These are phyloP conservation scores for Krasilnikovozyma curviuscula DNA, from an alignment of 768 basidiomycete species.

Conservation along the genomic window DNA sequence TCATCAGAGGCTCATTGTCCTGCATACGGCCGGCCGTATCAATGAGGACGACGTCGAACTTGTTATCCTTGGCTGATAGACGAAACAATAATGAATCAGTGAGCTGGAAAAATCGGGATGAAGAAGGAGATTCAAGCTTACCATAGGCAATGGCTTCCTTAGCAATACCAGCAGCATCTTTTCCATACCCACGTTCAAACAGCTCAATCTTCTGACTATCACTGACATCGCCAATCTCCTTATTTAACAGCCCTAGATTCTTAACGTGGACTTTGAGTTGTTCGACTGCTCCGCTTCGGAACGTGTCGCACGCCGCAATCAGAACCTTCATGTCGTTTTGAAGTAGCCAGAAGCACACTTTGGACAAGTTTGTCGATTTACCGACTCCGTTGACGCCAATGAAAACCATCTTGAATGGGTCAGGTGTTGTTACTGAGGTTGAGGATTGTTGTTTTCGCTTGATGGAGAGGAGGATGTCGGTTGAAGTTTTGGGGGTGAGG, in stretches of 20 bases:
- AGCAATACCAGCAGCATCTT: conserved; percentile 96
- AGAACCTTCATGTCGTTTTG: conserved; percentile 84
- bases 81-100: conserved; percentile 1
- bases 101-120: not conserved
- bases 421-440: conserved; percentile 32
- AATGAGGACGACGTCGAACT: conserved; percentile 90
- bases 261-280: conserved; percentile 90
- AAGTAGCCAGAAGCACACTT: conserved; percentile 97
- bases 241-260: conserved; percentile 67
- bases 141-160: conserved; percentile 85
- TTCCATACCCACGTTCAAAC: conserved; percentile 91
- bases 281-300: conserved; percentile 94
- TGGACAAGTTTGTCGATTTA: conserved; percentile 91
- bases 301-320: conserved; percentile 97
- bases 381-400: conserved; percentile 98
- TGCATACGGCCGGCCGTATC: conserved; percentile 99
- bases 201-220: conserved; percentile 62
- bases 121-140: conserved; percentile 24
- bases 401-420: conserved; percentile 84
- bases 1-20: conserved; percentile 98
- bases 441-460: conserved; percentile 50
- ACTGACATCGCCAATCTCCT: conserved; percentile 34
- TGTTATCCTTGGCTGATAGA: conserved; percentile 54
- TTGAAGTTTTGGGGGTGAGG: conserved; percentile 87
- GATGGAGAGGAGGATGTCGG: conserved; percentile 86